These are phyloP conservation scores for Tricholoma flavovirens DNA, from an alignment of 768 basidiomycete genomes.

Conservation along the genomic window DNA sequence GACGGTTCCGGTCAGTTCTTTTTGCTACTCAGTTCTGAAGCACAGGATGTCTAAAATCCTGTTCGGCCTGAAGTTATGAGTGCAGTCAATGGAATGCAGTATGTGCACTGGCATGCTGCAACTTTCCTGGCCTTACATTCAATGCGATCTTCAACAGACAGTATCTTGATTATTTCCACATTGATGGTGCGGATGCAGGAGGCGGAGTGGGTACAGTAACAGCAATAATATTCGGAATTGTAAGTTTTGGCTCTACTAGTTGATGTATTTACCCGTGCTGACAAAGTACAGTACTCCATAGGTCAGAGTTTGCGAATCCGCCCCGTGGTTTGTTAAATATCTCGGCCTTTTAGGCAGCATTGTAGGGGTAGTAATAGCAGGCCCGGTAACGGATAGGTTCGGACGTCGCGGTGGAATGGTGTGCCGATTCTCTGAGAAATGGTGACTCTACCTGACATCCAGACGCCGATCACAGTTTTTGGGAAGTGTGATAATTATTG, in stretches of 20 bases:
- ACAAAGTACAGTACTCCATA: conserved; percentile 32
- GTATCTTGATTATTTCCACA: conserved; percentile 36
- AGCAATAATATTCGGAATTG: conserved; percentile 42
- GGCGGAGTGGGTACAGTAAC: conserved; percentile 40
- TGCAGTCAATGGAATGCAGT: conserved; percentile 44
- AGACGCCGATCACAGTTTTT: conserved; percentile 21
- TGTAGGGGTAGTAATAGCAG: conserved; percentile 35
- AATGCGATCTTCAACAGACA: conserved; percentile 20
- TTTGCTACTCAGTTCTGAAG: background rate
- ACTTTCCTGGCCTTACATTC: background rate
- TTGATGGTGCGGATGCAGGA: conserved; percentile 32
- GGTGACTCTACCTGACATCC: background rate
- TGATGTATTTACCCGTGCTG: background rate
- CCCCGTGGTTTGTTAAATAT: background rate
- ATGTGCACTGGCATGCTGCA: conserved; percentile 12
- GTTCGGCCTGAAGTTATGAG: conserved; percentile 32
- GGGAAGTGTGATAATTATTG: conserved; percentile 35
- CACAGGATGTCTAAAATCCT: background rate
- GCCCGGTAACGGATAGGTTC: conserved; percentile 36
- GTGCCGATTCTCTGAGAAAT: conserved; percentile 1
- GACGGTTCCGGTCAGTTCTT: conserved; percentile 36
- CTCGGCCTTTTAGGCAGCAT: conserved; percentile 24
- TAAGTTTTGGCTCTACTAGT: conserved; percentile 13
- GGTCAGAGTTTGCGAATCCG: conserved; percentile 16
- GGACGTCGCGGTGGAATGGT: conserved; percentile 43